Evolutionary conservation across 305 asterid genomes (phyloP).

Genomic region (Caryopteris hybrid): DNA sequence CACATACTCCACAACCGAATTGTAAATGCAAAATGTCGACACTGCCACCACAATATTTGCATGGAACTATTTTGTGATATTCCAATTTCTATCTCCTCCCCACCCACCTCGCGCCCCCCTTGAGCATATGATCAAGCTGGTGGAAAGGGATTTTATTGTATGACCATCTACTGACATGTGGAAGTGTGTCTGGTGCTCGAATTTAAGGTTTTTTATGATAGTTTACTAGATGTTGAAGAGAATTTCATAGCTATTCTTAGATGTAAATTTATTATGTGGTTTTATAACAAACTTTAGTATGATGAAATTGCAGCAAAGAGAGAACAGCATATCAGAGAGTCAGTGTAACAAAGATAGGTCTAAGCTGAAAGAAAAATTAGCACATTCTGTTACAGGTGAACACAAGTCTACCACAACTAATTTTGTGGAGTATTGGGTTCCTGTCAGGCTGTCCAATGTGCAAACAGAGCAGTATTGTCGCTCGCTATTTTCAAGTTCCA

Average conservation of each 20-base stretch:
- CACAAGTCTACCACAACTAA: conserved; percentile 20
- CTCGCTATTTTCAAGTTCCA: conserved; percentile 43
- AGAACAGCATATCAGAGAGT: conserved; percentile 6
- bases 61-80: background rate
- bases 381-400: conserved; percentile 24
- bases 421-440: conserved; percentile 68
- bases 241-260: background rate
- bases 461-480: conserved; percentile 61
- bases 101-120: too few species aligned
- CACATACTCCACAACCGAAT: background rate
- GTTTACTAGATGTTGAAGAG: background rate
- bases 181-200: background rate
- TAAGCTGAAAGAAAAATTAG: conserved; percentile 20
- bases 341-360: conserved; percentile 15
- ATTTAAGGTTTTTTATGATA: background rate
- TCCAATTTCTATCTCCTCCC: background rate
- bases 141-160: background rate
- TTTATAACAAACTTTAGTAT: conserved; percentile 1
- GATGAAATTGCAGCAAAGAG: conserved; percentile 21
- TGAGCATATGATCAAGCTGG: background rate
- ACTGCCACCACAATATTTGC: background rate
- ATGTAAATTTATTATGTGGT: background rate
- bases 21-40: background rate
- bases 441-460: conserved; percentile 54
- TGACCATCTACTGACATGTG: background rate